These are phyloP conservation scores for Annulohypoxylon nitens DNA, from an alignment of 495 filamentous ascomycete genomes.

Conservation along the genomic window DNA sequence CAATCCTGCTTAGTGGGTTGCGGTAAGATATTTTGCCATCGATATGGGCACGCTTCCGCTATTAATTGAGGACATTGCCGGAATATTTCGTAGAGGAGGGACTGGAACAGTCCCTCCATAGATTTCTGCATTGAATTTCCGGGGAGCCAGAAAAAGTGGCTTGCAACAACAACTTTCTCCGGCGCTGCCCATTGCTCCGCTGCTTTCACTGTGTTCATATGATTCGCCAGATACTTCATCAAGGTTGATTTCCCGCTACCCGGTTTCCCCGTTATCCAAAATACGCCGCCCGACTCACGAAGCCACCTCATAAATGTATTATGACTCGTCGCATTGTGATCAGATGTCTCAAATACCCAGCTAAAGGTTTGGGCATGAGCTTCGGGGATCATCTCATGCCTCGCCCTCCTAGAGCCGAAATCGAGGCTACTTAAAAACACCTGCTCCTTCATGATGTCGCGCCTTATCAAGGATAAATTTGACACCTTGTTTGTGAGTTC, in stretches of 20 bases:
- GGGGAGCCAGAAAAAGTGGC: neutral
- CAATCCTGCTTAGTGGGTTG: neutral
- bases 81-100: neutral
- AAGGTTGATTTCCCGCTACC: constrained; percentile 8
- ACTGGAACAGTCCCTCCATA: neutral
- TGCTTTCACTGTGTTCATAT: neutral
- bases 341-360: neutral
- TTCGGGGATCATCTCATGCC: neutral
- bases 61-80: neutral
- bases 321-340: neutral
- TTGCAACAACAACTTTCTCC: neutral
- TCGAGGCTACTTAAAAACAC: neutral
- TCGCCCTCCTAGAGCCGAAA: neutral
- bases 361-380: constrained; percentile 4
- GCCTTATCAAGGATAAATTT: neutral
- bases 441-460: neutral
- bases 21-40: neutral
- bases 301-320: neutral
- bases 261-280: constrained; percentile 10
- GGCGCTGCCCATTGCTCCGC: neutral
- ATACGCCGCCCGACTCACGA: neutral
- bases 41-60: neutral
- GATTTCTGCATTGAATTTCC: constrained; percentile 1
- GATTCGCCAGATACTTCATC: constrained; percentile 2
- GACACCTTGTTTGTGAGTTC: neutral